Evolutionary conservation across 2,329 filamentous ascomycete genomes (phyloP).

Genomic region (Venturia effusa): DNA sequence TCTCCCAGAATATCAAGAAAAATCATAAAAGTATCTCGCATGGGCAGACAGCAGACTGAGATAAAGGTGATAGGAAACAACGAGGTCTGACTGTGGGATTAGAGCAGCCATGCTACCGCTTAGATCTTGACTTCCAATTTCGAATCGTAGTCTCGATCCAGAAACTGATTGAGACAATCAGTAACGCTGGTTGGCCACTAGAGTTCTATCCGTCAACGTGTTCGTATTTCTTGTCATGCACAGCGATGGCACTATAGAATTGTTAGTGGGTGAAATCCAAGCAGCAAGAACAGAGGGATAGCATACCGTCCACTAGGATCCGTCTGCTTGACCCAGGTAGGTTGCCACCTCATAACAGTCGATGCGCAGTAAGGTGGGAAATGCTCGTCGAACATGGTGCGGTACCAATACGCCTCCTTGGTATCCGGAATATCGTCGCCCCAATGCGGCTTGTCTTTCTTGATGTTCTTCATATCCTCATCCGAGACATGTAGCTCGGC

Average conservation of each 20-base stretch:
- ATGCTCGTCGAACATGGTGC: constrained; percentile 96
- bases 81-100: neutral
- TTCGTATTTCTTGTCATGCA: constrained; percentile 18
- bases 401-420: constrained; percentile 99
- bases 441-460: constrained; percentile 92
- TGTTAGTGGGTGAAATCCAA: constrained; percentile 15
- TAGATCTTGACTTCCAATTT: neutral
- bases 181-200: neutral
- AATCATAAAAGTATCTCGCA: neutral
- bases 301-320: constrained; percentile 83
- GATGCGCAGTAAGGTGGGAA: constrained; percentile 86
- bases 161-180: neutral
- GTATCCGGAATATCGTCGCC: constrained; percentile 83
- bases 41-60: neutral
- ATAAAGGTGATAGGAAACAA: neutral
- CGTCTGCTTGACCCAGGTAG: constrained; percentile 92
- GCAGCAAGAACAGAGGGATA: neutral
- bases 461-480: constrained; percentile 88
- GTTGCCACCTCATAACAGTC: constrained; percentile 93
- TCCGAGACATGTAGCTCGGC: constrained; percentile 84
- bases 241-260: constrained; percentile 16
- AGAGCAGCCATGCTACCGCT: neutral
- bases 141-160: neutral
- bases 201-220: neutral
- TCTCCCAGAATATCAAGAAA: neutral